A percentile compares a stretch with the other conserved stretches of the same genome.
phyloP scores from a whole-genome alignment of 192 early-diverging fungal species.

The Backusella psychrophila region DNA sequence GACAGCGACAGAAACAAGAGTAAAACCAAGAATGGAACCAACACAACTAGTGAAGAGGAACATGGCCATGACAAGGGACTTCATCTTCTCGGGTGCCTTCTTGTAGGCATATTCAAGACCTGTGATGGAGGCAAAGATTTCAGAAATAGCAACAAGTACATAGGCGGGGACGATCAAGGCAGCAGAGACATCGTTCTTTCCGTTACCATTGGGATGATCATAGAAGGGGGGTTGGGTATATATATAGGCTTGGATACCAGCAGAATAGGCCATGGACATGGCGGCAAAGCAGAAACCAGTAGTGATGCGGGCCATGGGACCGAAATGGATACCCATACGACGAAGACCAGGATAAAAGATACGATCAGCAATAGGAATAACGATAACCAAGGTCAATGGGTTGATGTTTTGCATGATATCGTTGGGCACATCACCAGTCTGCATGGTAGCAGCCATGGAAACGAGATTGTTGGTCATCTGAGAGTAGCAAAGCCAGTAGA shows the following conservation, averaged over 20 bases:
- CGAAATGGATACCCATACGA: conserved; percentile 43
- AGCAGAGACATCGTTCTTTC: conserved; percentile 52
- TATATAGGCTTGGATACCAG: conserved; percentile 57
- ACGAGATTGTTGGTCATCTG: conserved; percentile 65
- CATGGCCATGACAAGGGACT: conserved; percentile 62
- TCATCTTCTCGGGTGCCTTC: conserved; percentile 56
- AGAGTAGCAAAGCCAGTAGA: conserved; percentile 74
- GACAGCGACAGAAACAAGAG: conserved; percentile 49
- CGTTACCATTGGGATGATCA: conserved; percentile 20
- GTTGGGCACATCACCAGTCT: conserved; percentile 49
- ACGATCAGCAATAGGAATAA: conserved; percentile 65
- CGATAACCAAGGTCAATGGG: conserved; percentile 58
- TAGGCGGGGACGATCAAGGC: conserved; percentile 53
- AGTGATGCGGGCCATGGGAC: conserved; percentile 62
- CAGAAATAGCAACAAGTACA: conserved; percentile 60
- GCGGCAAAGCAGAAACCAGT: conserved; percentile 59
- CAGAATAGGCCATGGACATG: conserved; percentile 56
- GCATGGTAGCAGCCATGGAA: conserved; percentile 31
- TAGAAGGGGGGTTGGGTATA: conserved; percentile 58
- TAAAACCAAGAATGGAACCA: conserved; percentile 52
- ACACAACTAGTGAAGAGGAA: conserved; percentile 54
- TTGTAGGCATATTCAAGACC: conserved; percentile 66
- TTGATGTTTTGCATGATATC: conserved; percentile 66
- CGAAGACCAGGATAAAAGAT: conserved; percentile 58
- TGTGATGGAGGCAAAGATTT: conserved; percentile 67